Base-by-base conservation (phyloP, 1,284 basidiomycete species). In the Paramarasmius palmivorus region DNA sequence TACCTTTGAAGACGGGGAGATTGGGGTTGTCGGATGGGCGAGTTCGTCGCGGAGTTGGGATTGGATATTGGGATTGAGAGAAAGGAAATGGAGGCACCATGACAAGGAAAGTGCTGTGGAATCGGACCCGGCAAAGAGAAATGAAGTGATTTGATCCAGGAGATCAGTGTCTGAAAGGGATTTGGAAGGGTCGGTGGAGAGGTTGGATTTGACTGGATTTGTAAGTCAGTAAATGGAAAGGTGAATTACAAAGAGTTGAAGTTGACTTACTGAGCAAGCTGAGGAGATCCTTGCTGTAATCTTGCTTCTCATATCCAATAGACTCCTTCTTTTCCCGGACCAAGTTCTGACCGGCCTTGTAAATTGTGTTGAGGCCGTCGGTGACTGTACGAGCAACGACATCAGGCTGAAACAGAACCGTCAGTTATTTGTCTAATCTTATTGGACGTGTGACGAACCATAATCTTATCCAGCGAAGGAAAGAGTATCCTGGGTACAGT, bases 111-210 rank as follows among this genome's bases (percentile, higher is more conserved):
- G 68, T 2, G 78, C 71, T 19, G 81, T 79, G 1, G 81, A 78
- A 60, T 86, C 84, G 23, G 78, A 75, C 6, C 80, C 79, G 4
- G 74, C 79, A 44, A 81, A 76, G 50, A 82, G 69, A 61, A 82
- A 77, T 35, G 78, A 78, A 14, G 77, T 76, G 52, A 81, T 73
- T 63, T 81, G 79, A 56, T 80, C 77, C 4, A 81, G 68, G 20
- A 82, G 67, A 47, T 77, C 77, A 29, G 68, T 54, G 54, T 82
- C 79, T n/a, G 76, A 73, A 23, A 82, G 65, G 12, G 73, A 71
- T 51, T 70, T 69, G 1, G 71, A 66, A 1, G 70, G 58, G 50
- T 78, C 73, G 29, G 57, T 65, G 6, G 72, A 73, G 22, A 79
- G 63, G 59, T 81, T 81, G 23, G 75, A 72, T 63, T 76, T 75